Evolutionary conservation across 176 grass and related monocot species (phyloP).

Genomic region (Microstegium vimineum): DNA sequence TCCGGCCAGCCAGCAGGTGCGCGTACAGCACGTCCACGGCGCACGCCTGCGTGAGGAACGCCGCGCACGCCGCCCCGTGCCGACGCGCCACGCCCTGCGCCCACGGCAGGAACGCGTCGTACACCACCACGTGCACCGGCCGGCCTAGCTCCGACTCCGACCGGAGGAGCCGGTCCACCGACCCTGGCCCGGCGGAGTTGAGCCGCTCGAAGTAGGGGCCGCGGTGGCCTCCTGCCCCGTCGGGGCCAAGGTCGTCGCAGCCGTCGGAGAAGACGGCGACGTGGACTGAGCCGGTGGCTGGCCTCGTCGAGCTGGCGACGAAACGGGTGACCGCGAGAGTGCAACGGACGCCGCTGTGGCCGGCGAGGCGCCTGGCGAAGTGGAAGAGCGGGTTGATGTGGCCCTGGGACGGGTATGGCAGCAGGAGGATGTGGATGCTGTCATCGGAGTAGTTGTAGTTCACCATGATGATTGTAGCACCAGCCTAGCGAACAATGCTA

Average conservation of each 20-base stretch:
- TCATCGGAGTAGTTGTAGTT: neutral
- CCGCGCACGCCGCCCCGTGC: slow-evolving; percentile 14
- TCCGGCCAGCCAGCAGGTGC: slow-evolving; percentile 37
- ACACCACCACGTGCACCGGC: slow-evolving; percentile 57
- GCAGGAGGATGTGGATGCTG: slow-evolving; percentile 37
- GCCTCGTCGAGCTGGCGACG: slow-evolving; percentile 24
- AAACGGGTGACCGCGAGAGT: slow-evolving; percentile 51
- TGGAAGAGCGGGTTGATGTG: slow-evolving; percentile 68
- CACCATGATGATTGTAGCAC: no score
- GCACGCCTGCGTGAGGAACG: slow-evolving; percentile 66
- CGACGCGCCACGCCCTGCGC: slow-evolving; percentile 38
- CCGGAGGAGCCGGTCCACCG: slow-evolving; percentile 42
- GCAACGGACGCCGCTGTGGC: slow-evolving; percentile 23
- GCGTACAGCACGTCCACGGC: slow-evolving; percentile 45
- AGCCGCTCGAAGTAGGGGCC: slow-evolving; percentile 43
- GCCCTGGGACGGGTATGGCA: slow-evolving; percentile 69
- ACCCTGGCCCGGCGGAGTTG: slow-evolving; percentile 28
- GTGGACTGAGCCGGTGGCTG: slow-evolving; percentile 12
- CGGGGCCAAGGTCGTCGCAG: slow-evolving; percentile 24
- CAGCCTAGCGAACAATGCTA: no score
- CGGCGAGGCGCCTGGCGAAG: slow-evolving; percentile 46
- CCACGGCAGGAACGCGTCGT: slow-evolving; percentile 65
- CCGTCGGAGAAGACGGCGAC: slow-evolving; percentile 45
- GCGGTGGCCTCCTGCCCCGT: neutral
- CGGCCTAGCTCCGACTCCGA: slow-evolving; percentile 37